These are phyloP conservation scores for Cucumis hystrix DNA, from an alignment of 306 rosid genomes.

Conservation along the genomic window DNA sequence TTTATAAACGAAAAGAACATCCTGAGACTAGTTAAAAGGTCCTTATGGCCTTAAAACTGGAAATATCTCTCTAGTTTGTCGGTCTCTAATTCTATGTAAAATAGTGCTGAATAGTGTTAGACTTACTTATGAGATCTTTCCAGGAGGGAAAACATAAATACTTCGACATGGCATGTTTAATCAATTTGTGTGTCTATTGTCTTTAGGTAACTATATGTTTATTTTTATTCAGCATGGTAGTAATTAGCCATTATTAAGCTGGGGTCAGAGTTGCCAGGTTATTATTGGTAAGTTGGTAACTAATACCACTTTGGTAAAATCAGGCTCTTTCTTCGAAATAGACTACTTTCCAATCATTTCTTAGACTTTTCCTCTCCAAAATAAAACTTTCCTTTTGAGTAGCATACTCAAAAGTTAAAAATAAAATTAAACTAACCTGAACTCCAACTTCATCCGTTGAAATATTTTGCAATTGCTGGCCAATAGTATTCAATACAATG, in stretches of 20 bases:
- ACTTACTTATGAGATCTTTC: background rate
- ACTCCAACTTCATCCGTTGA: slow-evolving; percentile 55
- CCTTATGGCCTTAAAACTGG: background rate
- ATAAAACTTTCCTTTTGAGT: background rate
- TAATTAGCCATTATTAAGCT: background rate
- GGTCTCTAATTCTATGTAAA: background rate
- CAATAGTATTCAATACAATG: slow-evolving; percentile 60
- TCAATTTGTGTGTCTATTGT: background rate
- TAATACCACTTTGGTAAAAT: background rate
- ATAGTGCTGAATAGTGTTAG: background rate
- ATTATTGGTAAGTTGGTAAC: background rate
- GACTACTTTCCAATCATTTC: background rate
- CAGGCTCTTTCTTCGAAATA: background rate
- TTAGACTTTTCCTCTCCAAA: background rate
- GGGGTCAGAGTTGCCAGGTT: background rate
- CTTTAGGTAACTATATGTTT: background rate
- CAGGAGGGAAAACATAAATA: background rate
- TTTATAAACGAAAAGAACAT: background rate
- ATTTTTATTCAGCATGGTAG: background rate
- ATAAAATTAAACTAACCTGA: slow-evolving; percentile 51
- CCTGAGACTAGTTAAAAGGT: background rate
- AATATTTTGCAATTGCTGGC: slow-evolving; percentile 50
- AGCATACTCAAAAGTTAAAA: background rate
- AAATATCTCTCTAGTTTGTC: background rate
- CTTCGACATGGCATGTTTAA: background rate